These are phyloP conservation scores for Stephanodiscus minutulus DNA, from an alignment of 108 stramenopile species.

Conservation along the genomic window DNA sequence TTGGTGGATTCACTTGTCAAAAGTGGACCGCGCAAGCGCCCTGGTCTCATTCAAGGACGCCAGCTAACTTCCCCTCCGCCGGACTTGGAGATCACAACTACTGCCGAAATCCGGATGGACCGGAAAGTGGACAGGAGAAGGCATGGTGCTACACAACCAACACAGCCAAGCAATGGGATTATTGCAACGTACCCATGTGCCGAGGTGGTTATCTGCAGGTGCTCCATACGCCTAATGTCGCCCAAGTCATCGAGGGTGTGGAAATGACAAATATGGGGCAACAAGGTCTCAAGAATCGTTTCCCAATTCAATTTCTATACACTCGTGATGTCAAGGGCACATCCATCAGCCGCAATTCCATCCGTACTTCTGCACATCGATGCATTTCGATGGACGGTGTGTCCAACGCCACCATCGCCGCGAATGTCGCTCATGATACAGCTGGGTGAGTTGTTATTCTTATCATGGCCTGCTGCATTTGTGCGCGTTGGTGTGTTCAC, in stretches of 20 bases:
- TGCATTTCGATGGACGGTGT: constrained; percentile 67
- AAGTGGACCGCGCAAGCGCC: constrained; percentile 29
- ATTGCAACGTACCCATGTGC: constrained; percentile 20
- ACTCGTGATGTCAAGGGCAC: constrained; percentile 48
- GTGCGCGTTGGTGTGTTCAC: background rate
- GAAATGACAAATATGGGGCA: constrained; percentile 61
- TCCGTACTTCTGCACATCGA: constrained; percentile 62
- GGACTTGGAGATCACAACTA: constrained; percentile 36
- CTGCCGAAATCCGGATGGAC: constrained; percentile 34
- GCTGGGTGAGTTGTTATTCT: constrained; percentile 14
- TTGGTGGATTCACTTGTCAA: constrained; percentile 18
- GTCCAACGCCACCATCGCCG: constrained; percentile 51
- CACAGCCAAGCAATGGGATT: constrained; percentile 7
- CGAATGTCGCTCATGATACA: constrained; percentile 61
- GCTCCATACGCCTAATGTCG: constrained; percentile 59
- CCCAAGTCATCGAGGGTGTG: constrained; percentile 61
- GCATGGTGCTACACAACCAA: constrained; percentile 43
- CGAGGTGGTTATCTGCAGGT: constrained; percentile 60
- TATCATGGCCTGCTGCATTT: background rate
- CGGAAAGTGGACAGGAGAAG: constrained; percentile 1
- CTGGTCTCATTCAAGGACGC: constrained; percentile 9
- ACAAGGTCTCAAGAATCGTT: constrained; percentile 48
- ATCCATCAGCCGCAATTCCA: constrained; percentile 56
- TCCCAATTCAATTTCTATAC: constrained; percentile 62
- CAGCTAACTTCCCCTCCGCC: constrained; percentile 15